These are phyloP conservation scores for Acanthamoeba castellanii DNA, from an alignment of 208 protist species.

Conservation along the genomic window DNA sequence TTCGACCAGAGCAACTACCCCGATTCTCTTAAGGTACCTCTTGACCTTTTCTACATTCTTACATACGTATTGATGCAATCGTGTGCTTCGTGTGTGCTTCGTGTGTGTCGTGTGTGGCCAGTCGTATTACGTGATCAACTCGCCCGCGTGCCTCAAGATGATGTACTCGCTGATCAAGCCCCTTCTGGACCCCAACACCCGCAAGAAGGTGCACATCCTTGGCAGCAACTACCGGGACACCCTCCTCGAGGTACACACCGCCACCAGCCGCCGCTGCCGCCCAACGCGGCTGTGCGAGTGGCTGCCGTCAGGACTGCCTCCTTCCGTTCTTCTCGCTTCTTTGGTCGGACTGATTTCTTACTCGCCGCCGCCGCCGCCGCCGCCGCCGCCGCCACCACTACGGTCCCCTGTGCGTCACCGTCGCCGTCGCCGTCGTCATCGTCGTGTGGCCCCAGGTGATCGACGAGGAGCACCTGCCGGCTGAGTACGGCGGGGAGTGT, in stretches of 20 bases:
- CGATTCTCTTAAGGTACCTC: slow-evolving; percentile 57
- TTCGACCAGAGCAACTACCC: slow-evolving; percentile 67
- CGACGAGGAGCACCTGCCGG: slow-evolving; percentile 57
- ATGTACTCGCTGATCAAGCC: slow-evolving; percentile 44
- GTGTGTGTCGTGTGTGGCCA: background rate
- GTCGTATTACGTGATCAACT: slow-evolving; percentile 56
- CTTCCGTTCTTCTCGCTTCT: no score
- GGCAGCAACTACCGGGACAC: slow-evolving; percentile 1
- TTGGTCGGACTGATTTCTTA: no score
- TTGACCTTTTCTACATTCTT: background rate
- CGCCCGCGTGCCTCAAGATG: background rate
- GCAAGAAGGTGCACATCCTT: slow-evolving; percentile 53
- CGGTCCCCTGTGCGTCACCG: no score
- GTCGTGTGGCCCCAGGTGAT: slow-evolving; percentile 40
- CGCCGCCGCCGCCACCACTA: no score
- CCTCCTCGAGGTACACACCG: slow-evolving; percentile 59
- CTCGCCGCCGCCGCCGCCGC: no score
- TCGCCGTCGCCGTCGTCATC: no score
- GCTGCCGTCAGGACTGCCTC: no score
- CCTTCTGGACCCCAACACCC: slow-evolving; percentile 32
- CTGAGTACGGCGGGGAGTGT: slow-evolving; percentile 60
- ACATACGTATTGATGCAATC: no score
- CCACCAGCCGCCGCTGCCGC: no score
- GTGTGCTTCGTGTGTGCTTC: no score
- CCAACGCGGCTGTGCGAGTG: no score